Conservation (phyloP, 192 early-diverging fungal species). For the Tieghemiomyces parasiticus region DNA sequence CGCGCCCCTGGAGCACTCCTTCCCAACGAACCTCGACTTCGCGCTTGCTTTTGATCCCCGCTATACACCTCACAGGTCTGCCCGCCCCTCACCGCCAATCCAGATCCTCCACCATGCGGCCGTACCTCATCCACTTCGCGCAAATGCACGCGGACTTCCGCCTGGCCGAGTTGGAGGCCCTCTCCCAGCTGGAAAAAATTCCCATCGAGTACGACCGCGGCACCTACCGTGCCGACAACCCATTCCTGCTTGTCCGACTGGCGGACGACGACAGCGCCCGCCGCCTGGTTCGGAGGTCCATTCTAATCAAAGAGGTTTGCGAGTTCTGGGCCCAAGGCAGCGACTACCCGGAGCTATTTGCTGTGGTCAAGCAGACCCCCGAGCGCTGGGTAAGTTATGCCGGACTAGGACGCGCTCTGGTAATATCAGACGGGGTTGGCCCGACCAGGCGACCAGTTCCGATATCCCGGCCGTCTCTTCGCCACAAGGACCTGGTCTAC, state of each 20-base stretch:
- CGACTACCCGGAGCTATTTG: conserved; percentile 44
- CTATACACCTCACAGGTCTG: too few species aligned
- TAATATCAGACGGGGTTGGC: too few species aligned
- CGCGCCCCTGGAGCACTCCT: too few species aligned
- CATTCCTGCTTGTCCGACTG: conserved; percentile 68
- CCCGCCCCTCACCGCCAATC: too few species aligned
- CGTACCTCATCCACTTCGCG: conserved; percentile 57
- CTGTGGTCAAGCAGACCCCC: conserved; percentile 34
- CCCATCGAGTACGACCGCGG: conserved; percentile 39
- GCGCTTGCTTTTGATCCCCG: too few species aligned
- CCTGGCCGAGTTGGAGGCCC: conserved; percentile 67
- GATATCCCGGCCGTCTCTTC: too few species aligned
- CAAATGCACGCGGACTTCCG: conserved; percentile 60
- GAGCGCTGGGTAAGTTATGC: conserved; percentile 49
- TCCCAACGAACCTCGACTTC: too few species aligned
- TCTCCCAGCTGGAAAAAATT: conserved; percentile 65
- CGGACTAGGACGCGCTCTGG: too few species aligned
- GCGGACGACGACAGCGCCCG: conserved; percentile 48
- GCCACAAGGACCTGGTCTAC: too few species aligned
- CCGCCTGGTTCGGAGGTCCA: conserved; percentile 61
- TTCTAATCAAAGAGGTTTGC: conserved; percentile 59
- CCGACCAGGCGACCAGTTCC: too few species aligned
- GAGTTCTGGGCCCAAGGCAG: conserved; percentile 59
- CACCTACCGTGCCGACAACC: conserved; percentile 49
- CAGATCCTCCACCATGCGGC: conserved; percentile 25